These are phyloP conservation scores for Arbutus unedo DNA, from an alignment of 148 eudicot species.

Conservation along the genomic window DNA sequence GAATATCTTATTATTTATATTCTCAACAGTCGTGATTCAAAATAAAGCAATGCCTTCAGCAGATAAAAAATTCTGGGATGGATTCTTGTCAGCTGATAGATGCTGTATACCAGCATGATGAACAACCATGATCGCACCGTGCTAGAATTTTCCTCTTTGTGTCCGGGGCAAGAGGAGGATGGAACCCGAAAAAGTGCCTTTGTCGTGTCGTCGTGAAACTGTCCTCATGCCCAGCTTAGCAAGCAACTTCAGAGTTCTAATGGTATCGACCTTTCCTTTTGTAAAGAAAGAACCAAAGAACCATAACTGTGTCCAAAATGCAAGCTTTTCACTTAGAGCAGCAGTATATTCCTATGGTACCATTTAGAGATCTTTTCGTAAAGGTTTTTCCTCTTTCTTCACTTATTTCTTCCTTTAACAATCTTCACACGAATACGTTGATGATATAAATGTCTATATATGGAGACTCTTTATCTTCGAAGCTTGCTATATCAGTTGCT, in stretches of 20 bases:
- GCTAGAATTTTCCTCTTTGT: background rate
- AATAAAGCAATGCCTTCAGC: background rate
- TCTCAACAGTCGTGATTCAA: no score
- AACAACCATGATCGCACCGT: background rate
- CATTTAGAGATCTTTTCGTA: slow-evolving; percentile 1
- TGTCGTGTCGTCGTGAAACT: background rate
- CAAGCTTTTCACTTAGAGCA: background rate
- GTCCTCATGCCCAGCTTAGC: background rate
- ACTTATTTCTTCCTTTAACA: background rate
- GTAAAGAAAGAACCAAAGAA: background rate
- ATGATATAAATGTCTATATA: background rate
- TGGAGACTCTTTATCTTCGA: no score
- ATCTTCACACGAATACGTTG: background rate
- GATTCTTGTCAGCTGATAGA: background rate
- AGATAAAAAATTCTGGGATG: background rate
- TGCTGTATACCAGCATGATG: background rate
- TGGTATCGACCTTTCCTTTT: background rate
- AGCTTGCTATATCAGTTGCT: no score
- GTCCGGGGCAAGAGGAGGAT: background rate
- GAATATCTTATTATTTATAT: no score
- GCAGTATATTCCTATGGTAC: background rate
- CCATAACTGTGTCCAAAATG: background rate
- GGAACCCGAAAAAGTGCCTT: background rate
- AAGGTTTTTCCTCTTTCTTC: background rate
- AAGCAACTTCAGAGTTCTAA: background rate